Evolutionary conservation across 23 red algal species (phyloP), one percentile per base, ranked within the genome.

Genomic region (Gracilaria domingensis): DNA sequence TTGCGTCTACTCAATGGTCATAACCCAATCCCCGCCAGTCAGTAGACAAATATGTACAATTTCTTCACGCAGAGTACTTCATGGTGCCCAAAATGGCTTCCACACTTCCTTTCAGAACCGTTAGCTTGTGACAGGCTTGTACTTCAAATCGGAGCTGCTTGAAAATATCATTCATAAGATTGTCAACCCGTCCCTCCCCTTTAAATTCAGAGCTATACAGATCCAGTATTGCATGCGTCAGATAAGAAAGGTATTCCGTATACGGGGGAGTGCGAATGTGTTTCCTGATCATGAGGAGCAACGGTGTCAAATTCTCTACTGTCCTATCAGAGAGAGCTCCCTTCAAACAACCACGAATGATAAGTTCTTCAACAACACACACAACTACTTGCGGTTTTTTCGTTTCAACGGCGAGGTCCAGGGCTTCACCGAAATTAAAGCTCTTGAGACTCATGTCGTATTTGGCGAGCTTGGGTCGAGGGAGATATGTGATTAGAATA

Each of bases 311-410:
- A n/a, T 64, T 69, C 7, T 69, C 48, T 49, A 23, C 11, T n/a
- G 33, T 83, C 16, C 86, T 86, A 23, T 81, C 67, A 0, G 37
- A 55, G 12, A 99, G 66, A 9, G 91, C 93, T 24, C 36, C 82
- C 35, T 60, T 66, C 71, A 99, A 72, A 45, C 86, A 75, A 40
- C 81, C 84, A 20, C 94, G 83, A 7, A 75, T 79, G 23, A 88
- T 88, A 14, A 99, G 83, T 60, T 99, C 94, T 59, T 95, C 94
- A 11, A 99, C 74, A 29, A 98, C 89, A 32, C 73, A 74, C n/a
- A 95, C 88, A 18, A 81, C 81, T 23, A 98, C 34, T 17, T 76
- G 79, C 42, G 88, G 75, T n/a, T 86, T 69, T 12, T 37, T 39
- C 18, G 91, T 93, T n/a, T 24, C 82, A 18, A 82, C 82, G 25